A percentile compares a stretch with the other conserved stretches of the same genome.
phyloP scores from a whole-genome alignment of 805 yeast genomes.

The Saturnispora serradocipensis region DNA sequence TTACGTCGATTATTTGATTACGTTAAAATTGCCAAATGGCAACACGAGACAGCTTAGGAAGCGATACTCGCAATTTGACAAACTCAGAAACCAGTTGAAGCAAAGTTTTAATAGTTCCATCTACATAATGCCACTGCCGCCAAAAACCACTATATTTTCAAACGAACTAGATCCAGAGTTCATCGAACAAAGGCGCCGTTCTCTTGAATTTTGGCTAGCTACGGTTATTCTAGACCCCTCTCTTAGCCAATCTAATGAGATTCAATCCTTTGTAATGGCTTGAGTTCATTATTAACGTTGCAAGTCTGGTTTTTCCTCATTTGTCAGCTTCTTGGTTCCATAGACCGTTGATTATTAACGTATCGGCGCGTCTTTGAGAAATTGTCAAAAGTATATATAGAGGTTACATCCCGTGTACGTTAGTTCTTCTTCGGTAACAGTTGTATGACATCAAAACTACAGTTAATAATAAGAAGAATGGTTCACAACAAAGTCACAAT shows the following conservation, averaged over 20 bases:
- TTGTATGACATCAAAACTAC: neutral
- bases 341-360: neutral
- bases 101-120: conserved; percentile 30
- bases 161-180: conserved; percentile 29
- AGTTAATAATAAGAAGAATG: conserved; percentile 35
- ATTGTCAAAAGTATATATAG: neutral
- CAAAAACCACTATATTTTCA: conserved; percentile 30
- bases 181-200: conserved; percentile 45
- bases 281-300: neutral
- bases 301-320: neutral
- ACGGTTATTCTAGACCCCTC: conserved; percentile 43
- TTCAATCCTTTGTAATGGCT: conserved; percentile 32
- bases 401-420: neutral
- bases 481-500: conserved; percentile 78
- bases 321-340: neutral
- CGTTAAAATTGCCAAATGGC: conserved; percentile 21
- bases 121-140: conserved; percentile 42
- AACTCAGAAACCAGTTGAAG: conserved; percentile 33
- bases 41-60: conserved; percentile 41
- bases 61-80: conserved; percentile 57
- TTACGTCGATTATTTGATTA: conserved; percentile 24
- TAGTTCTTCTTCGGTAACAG: neutral
- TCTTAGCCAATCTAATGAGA: conserved; percentile 29
- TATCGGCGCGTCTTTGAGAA: neutral
- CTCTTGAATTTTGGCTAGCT: conserved; percentile 52